Evolutionary conservation across 2,329 filamentous ascomycete species (phyloP), one percentile per base, ranked within the genome.

Genomic region (Fusarium denticulatum): DNA sequence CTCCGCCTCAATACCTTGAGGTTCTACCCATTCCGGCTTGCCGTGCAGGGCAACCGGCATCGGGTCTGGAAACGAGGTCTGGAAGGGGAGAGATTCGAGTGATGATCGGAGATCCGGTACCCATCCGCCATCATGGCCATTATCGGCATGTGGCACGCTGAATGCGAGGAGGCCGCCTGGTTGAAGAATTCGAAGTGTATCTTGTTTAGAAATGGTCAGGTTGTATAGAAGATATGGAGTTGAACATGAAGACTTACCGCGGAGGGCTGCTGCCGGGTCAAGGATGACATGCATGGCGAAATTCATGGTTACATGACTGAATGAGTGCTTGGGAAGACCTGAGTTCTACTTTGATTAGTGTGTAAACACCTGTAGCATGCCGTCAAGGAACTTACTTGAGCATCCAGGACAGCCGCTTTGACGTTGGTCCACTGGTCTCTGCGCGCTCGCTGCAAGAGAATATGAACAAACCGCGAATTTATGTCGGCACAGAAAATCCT

Each of bases 221-320:
- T 11, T 0, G 28, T 0, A 3, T 13, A 15, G 26, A 15, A 5
- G 45, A 3, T 22, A 46, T 11, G 9, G 6, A 4, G 13, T 15
- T 7, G 0, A 15, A 15, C 0, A 28, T 7, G 9, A 3, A 15
- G 4, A 2, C 26, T 15, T 22, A 46, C 43, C 43, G 13, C 43
- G 43, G 5, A 46, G 18, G 43, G 22, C 43, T 28, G 18, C 26
- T 46, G 9, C 18, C 1, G 43, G 26, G 8, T 46, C 26, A 28
- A 26, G 43, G 6, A 46, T 46, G 13, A 46, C 22, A 46, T 28
- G 43, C 43, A 46, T 46, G 24, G 18, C 26, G 26, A 28, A 46
- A 11, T 28, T 28, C 0, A 46, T 28, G 26, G 13, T 15, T 22
- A 46, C 13, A 28, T 46, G 43, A 22, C 26, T 46, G 6, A 46